Conservation (phyloP, 2,329 filamentous ascomycete species). For the Aureobasidium uvarum region DNA sequence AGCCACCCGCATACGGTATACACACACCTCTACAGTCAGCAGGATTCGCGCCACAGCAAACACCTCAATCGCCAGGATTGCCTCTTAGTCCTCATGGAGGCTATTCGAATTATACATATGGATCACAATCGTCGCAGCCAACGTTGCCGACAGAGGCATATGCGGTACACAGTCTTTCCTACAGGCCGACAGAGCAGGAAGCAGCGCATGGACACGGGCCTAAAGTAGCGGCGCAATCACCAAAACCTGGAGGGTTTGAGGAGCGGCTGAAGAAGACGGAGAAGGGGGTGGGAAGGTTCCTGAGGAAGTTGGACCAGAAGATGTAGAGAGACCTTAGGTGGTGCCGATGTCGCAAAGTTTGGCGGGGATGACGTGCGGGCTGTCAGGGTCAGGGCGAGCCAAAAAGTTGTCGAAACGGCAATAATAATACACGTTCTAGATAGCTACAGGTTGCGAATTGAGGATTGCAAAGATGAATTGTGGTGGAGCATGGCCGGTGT, state of each 20-base stretch:
- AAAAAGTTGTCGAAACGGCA: not conserved
- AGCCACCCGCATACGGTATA: slow-evolving; percentile 40
- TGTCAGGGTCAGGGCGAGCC: not conserved
- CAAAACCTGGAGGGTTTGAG: slow-evolving; percentile 50
- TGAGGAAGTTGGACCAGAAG: slow-evolving; percentile 67
- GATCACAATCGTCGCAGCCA: slow-evolving; percentile 35
- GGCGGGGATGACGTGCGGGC: slow-evolving; percentile 16
- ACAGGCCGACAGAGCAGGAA: slow-evolving; percentile 66
- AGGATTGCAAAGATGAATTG: slow-evolving; percentile 13
- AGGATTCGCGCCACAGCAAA: slow-evolving; percentile 32
- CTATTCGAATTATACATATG: slow-evolving; percentile 56
- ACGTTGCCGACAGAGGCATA: slow-evolving; percentile 46
- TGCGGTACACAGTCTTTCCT: slow-evolving; percentile 64
- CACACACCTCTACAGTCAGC: slow-evolving; percentile 39
- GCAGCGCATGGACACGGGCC: slow-evolving; percentile 35
- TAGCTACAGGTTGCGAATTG: not conserved
- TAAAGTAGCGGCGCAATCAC: slow-evolving; percentile 33
- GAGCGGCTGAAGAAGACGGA: slow-evolving; percentile 65
- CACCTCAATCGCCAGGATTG: slow-evolving; percentile 34
- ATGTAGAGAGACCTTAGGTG: not conserved
- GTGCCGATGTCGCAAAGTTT: slow-evolving; percentile 14
- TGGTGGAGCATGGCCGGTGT: slow-evolving; percentile 16
- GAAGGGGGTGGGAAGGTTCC: slow-evolving; percentile 66
- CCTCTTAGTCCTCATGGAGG: slow-evolving; percentile 51
- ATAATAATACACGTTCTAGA: not conserved